Evolutionary conservation across 2,329 filamentous ascomycete species (phyloP).

Genomic region (Penicillium freii): DNA sequence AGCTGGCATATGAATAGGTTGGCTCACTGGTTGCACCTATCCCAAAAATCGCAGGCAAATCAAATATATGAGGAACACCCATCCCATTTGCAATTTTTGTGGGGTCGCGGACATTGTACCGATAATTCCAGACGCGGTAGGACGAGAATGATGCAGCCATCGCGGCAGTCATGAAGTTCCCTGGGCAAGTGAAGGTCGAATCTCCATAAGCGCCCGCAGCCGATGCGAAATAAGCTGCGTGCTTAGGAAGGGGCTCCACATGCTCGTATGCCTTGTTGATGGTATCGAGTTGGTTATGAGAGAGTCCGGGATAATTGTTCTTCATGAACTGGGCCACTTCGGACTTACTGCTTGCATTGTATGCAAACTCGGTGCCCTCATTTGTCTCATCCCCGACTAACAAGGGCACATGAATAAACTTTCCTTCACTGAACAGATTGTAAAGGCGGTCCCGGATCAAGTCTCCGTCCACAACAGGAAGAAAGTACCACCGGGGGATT

Average conservation of each 20-base stretch:
- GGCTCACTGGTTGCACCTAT: conserved; percentile 15
- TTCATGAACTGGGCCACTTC: conserved; percentile 55
- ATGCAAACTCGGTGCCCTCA: conserved; percentile 47
- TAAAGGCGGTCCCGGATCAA: conserved; percentile 54
- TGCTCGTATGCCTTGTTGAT: conserved; percentile 56
- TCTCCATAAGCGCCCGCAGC: conserved; percentile 45
- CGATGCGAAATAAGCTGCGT: conserved; percentile 39
- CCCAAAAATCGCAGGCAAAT: conserved; percentile 30
- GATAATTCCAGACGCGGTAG: conserved; percentile 46
- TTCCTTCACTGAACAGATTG: conserved; percentile 48
- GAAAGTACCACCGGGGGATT: conserved; percentile 53
- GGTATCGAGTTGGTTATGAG: conserved; percentile 44
- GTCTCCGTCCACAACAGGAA: conserved; percentile 56
- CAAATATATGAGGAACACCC: conserved; percentile 41
- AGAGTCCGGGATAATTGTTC: conserved; percentile 57
- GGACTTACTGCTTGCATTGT: conserved; percentile 45
- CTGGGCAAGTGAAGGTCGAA: conserved; percentile 51
- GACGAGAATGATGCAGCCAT: conserved; percentile 26
- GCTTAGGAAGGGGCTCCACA: conserved; percentile 28
- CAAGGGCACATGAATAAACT: conserved; percentile 55
- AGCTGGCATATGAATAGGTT: conserved; percentile 31
- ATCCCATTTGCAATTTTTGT: conserved; percentile 36
- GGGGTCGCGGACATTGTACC: conserved; percentile 48
- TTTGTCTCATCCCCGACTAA: conserved; percentile 51
- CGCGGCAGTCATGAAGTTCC: conserved; percentile 41